phyloP scores from a whole-genome alignment of 2,329 filamentous ascomycete genomes.

The Paecilomyces fulvus region DNA sequence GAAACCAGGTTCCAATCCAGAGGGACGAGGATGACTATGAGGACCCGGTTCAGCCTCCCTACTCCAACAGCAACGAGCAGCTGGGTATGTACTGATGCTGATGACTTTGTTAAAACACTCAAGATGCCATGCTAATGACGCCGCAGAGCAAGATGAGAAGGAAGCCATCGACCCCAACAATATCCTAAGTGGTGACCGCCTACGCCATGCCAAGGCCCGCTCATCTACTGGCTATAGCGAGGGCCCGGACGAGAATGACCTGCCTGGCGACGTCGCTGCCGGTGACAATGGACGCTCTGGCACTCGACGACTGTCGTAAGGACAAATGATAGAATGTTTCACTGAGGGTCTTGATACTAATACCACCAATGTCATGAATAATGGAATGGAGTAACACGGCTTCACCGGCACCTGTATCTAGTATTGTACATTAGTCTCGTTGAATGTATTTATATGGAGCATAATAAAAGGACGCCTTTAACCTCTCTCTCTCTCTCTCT shows the following conservation, averaged over 20 bases:
- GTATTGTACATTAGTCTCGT: not conserved
- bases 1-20: conserved; percentile 14
- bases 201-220: conserved; percentile 10
- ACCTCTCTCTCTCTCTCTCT: not conserved
- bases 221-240: conserved; percentile 9
- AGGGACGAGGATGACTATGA: conserved; percentile 15
- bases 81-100: conserved; percentile 39
- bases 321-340: not conserved
- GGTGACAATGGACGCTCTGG: conserved; percentile 4
- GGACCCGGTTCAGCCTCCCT: conserved; percentile 21
- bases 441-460: not conserved
- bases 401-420: not conserved
- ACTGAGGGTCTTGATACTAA: not conserved
- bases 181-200: conserved; percentile 8
- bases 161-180: conserved; percentile 10
- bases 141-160: conserved; percentile 9
- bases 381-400: not conserved
- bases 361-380: not conserved
- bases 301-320: not conserved
- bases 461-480: not conserved
- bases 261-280: conserved; percentile 3
- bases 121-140: not conserved
- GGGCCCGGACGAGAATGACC: conserved; percentile 10
- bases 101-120: conserved; percentile 36
- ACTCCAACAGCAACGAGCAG: conserved; percentile 18